These are phyloP conservation scores for Hordeum marinum DNA, from an alignment of 176 grass and related monocot species.

Conservation along the genomic window DNA sequence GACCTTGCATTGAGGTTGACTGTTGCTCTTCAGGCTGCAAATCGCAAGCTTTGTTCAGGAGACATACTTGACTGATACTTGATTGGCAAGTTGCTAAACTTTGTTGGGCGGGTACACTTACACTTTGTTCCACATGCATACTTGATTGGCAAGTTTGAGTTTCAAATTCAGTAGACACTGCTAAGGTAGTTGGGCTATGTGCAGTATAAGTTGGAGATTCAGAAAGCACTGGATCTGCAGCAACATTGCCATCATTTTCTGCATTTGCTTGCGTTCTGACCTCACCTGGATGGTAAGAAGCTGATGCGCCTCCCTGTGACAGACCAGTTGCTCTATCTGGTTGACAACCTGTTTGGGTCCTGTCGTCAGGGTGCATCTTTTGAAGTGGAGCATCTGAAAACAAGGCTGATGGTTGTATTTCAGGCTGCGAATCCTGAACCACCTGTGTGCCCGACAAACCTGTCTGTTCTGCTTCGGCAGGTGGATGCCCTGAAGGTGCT, in stretches of 20 bases:
- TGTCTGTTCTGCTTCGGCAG: conserved; percentile 11
- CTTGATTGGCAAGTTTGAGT: conserved; percentile 8
- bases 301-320: neutral
- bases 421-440: neutral
- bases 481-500: conserved; percentile 4
- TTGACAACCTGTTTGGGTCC: conserved; percentile 24
- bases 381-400: neutral
- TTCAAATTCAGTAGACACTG: neutral
- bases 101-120: neutral
- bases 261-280: neutral
- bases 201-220: neutral
- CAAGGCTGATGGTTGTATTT: conserved; percentile 7
- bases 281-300: conserved; percentile 5
- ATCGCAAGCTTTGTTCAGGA: neutral
- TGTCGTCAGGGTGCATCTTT: neutral
- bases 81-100: neutral
- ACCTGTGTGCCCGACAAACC: neutral
- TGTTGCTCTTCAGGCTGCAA: conserved; percentile 15
- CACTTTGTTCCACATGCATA: conserved; percentile 8
- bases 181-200: neutral
- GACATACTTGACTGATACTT: too few relatives aligned
- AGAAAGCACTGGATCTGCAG: neutral
- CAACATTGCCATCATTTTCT: neutral
- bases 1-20: conserved; percentile 24
- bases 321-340: neutral